Evolutionary conservation across 202 grass and related monocot species (phyloP), one percentile per base, ranked within the genome.

Genomic region (Schoenoplectus triqueter): DNA sequence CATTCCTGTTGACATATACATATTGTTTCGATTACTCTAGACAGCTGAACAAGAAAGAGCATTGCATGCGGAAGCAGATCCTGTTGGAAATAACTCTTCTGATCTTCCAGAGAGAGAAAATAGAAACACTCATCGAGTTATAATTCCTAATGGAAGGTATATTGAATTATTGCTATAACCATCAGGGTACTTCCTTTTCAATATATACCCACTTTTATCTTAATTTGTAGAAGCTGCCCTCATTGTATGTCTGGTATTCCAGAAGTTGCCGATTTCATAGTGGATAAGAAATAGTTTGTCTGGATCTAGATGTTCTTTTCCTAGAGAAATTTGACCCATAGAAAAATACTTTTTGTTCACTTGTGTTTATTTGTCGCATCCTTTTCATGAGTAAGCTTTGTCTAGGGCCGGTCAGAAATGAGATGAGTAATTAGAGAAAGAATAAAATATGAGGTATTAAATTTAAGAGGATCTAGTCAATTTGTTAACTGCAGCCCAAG

Each of bases 31-130:
- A 84, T 74, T 76, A 76, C 62, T 85, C 45, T 85, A 99, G 93
- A 70, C 84, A 73, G 91, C 70, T 49, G 87, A 88, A 65, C 86
- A 54, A 83, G 86, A 96, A 71, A 90, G 90, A 86, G 84, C 83
- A 72, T 70, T 96, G n/a, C 59, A 17, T 48, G 69, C 82, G 80
- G 85, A 89, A n/a, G 81, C 82, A 85, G 65, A 82, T 31, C 9
- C 80, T 61, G 45, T 73, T 75, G 76, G 71, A 69, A 83, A 90
- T 83, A 73, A 81, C 82, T 88, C 90, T 82, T 80, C 86, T 74
- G 66, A 86, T 82, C 84, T 86, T 80, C 87, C 88, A 85, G 85
- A 83, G 75, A 60, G 14, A 61, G 54, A 78, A 64, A 89, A 89
- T 69, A 85, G 88, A 83, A 76, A 81, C 68, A 40, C 21, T 31